Base-by-base conservation (phyloP, 1,284 basidiomycete genomes). In the Cryptococcus deneoformans region DNA sequence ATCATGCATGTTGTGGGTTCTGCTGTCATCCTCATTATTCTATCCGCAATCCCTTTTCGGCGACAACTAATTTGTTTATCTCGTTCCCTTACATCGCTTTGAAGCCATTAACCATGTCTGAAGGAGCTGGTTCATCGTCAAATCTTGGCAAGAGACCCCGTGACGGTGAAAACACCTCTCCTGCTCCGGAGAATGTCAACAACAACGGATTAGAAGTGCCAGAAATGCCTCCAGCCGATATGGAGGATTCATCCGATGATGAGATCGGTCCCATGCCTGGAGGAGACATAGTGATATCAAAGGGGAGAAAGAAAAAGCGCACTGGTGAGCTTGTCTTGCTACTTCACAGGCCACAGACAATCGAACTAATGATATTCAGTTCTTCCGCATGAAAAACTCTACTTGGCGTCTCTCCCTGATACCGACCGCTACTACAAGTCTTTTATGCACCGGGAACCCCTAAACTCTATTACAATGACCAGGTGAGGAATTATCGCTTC, bases 401-500 rank as follows among this genome's bases (percentile, higher is more conserved):
- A 90, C 77, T 83, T 99, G 48, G 90, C 92, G 49, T 90, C 95
- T 75, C 81, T 99, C 35, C 35, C 96, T 1, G 86, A 86, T 68
- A 86, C 92, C 52, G 91, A 97, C 71, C 86, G 96, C 65, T 99
- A 99, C 79, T 88, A 87, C 80, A 93, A 95, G 80, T 94, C 90
- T 60, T 96, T 99, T 79, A 99, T 99, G 96, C 96, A 99, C 77
- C 82, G 94, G 52, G 95, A 99, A 68, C 84, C 87, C 87, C 83
- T 99, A 65, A 95, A 92, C 73, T 94, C 89, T 69, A 87, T 87
- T 51, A 85, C 88, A 20, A 85, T 91, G 67, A 94, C 92, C 14
- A 88, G 84, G 90, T 92, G 57, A 59, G 84, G 74, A 4, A 3
- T n/a, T 44, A 16, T n/a, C 20, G 20, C 20, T 20, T 20, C 20